Conservation (phyloP, 2,329 filamentous ascomycete species). For the Knufia petricola region DNA sequence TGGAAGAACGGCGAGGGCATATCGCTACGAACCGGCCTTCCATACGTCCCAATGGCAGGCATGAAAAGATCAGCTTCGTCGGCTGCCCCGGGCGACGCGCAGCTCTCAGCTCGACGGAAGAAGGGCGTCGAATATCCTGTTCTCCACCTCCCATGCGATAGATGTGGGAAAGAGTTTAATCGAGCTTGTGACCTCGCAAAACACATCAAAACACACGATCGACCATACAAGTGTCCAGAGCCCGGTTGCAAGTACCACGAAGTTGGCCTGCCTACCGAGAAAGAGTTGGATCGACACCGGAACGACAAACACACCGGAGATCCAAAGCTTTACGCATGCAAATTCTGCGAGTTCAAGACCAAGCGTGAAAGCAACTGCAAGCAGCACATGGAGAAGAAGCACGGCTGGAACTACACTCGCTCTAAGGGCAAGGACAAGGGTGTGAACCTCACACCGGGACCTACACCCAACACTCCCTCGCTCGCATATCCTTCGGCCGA, state of each 20-base stretch:
- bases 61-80: slow-evolving; percentile 48
- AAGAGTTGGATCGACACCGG: slow-evolving; percentile 89
- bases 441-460: slow-evolving; percentile 34
- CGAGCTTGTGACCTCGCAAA: slow-evolving; percentile 95
- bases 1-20: slow-evolving; percentile 71
- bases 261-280: slow-evolving; percentile 91
- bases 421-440: slow-evolving; percentile 80
- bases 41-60: slow-evolving; percentile 43
- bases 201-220: slow-evolving; percentile 94
- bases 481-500: slow-evolving; percentile 28
- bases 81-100: slow-evolving; percentile 66
- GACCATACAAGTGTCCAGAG: slow-evolving; percentile 86
- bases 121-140: slow-evolving; percentile 84
- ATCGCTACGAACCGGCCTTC: slow-evolving; percentile 62
- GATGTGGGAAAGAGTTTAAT: slow-evolving; percentile 87
- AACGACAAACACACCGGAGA: slow-evolving; percentile 87
- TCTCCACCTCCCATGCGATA: slow-evolving; percentile 66
- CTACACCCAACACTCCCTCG: slow-evolving; percentile 50
- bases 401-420: slow-evolving; percentile 81
- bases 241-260: slow-evolving; percentile 79
- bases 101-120: slow-evolving; percentile 88
- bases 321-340: slow-evolving; percentile 74
- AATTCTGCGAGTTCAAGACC: slow-evolving; percentile 84
- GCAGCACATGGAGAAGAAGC: slow-evolving; percentile 97
- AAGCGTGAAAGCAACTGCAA: slow-evolving; percentile 97